These are phyloP conservation scores for Saururus chinensis DNA, from an alignment of 164 flowering plant species.

Conservation along the genomic window DNA sequence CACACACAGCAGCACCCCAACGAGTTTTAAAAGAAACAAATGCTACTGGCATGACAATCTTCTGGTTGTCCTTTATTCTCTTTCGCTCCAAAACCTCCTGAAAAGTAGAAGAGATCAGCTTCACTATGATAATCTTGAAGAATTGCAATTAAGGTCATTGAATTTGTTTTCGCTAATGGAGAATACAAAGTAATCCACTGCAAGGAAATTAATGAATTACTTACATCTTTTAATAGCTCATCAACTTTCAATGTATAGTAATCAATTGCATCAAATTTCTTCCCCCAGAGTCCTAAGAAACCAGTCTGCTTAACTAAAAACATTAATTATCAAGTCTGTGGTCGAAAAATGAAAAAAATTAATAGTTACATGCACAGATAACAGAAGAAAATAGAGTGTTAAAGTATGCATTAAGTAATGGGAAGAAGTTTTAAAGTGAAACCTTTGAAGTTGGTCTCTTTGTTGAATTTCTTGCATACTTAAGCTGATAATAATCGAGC, in stretches of 20 bases:
- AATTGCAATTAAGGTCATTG: too few species aligned
- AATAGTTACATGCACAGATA: background rate
- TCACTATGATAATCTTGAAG: too few species aligned
- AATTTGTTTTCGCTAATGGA: too few species aligned
- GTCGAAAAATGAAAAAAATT: background rate
- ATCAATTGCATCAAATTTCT: slow-evolving; percentile 66
- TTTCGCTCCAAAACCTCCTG: slow-evolving; percentile 57
- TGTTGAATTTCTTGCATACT: slow-evolving; percentile 43
- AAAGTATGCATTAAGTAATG: background rate
- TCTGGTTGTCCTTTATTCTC: slow-evolving; percentile 30
- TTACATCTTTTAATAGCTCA: slow-evolving; percentile 39
- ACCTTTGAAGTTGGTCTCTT: slow-evolving; percentile 54
- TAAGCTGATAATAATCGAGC: slow-evolving; percentile 64
- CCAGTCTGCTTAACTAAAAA: slow-evolving; percentile 43
- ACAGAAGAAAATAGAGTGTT: background rate
- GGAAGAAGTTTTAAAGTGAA: background rate
- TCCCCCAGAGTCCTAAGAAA: slow-evolving; percentile 63
- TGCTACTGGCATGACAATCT: slow-evolving; percentile 70
- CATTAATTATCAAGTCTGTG: background rate
- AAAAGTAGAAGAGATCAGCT: background rate
- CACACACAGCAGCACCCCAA: slow-evolving; percentile 94
- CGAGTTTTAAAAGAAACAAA: slow-evolving; percentile 86
- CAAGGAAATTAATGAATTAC: background rate
- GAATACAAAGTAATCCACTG: too few species aligned
- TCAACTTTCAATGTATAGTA: slow-evolving; percentile 41